Evolutionary conservation across 2,329 filamentous ascomycete species (phyloP).

Genomic region (Trichoderma gracile): DNA sequence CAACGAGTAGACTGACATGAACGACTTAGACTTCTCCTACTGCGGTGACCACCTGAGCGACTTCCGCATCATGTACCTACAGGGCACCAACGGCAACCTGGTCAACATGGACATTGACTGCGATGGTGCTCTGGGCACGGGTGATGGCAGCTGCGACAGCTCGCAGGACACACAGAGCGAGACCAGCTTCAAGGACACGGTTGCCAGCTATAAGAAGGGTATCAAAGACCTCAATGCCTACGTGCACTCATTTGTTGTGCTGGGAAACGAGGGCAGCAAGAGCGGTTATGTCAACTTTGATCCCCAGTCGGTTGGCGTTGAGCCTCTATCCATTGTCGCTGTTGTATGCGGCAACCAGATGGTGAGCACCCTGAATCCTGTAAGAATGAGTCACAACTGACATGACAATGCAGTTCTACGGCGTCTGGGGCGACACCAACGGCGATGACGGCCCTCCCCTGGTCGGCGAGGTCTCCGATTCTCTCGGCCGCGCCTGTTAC

Average conservation of each 20-base stretch:
- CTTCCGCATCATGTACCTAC: slow-evolving; percentile 47
- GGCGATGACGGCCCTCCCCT: slow-evolving; percentile 48
- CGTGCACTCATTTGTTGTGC: slow-evolving; percentile 55
- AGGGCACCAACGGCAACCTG: slow-evolving; percentile 41
- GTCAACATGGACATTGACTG: slow-evolving; percentile 49
- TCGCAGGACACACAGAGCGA: slow-evolving; percentile 44
- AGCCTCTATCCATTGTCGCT: slow-evolving; percentile 55
- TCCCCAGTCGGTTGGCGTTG: slow-evolving; percentile 44
- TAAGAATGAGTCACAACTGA: background rate
- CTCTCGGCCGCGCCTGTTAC: slow-evolving; percentile 56
- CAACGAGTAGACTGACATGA: background rate
- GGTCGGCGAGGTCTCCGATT: slow-evolving; percentile 55
- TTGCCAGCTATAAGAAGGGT: slow-evolving; percentile 41
- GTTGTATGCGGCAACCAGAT: slow-evolving; percentile 55
- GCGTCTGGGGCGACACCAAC: slow-evolving; percentile 60
- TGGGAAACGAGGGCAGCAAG: slow-evolving; percentile 49
- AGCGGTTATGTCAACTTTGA: slow-evolving; percentile 42
- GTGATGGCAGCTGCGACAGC: slow-evolving; percentile 40
- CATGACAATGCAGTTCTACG: slow-evolving; percentile 46
- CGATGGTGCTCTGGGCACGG: slow-evolving; percentile 48
- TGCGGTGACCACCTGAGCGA: slow-evolving; percentile 45
- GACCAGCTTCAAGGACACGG: slow-evolving; percentile 47
- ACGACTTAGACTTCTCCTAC: slow-evolving; percentile 34
- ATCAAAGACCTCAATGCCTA: slow-evolving; percentile 51
- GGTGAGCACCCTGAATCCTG: slow-evolving; percentile 31